These are phyloP conservation scores for Haplosporangium sp. DNA, from an alignment of 371 early-diverging fungal genomes.

Conservation along the genomic window DNA sequence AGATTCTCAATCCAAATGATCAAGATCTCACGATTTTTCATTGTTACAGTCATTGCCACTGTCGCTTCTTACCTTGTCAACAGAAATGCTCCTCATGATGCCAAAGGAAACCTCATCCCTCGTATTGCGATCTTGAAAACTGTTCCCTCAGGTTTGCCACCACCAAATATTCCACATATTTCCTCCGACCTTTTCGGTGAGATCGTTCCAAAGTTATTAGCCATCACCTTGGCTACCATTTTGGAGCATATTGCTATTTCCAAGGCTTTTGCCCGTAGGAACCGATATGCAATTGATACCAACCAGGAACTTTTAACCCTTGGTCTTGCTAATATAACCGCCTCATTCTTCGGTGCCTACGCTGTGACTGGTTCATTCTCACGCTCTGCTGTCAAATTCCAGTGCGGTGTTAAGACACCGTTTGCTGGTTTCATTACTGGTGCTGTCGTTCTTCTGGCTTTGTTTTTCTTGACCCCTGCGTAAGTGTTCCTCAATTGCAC, in stretches of 20 bases:
- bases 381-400: conserved; percentile 82
- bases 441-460: conserved; percentile 76
- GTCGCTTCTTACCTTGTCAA: conserved; percentile 77
- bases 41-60: conserved; percentile 84
- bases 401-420: conserved; percentile 72
- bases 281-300: conserved; percentile 64
- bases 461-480: conserved; percentile 84
- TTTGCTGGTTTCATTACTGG: conserved; percentile 80
- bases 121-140: conserved; percentile 69
- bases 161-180: conserved; percentile 66
- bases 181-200: conserved; percentile 57
- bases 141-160: conserved; percentile 79
- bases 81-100: conserved; percentile 26
- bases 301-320: conserved; percentile 87
- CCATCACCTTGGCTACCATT: conserved; percentile 79
- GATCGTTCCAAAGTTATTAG: conserved; percentile 67
- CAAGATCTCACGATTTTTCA: conserved; percentile 73
- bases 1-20: conserved; percentile 59
- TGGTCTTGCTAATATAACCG: conserved; percentile 83
- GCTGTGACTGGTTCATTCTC: conserved; percentile 91
- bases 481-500: conserved; percentile 18
- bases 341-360: conserved; percentile 85
- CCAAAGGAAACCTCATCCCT: conserved; percentile 28
- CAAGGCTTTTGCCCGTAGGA: conserved; percentile 79
- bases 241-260: conserved; percentile 91